Base-by-base conservation (phyloP, 1,284 basidiomycete genomes). In the Trametes hirsuta region DNA sequence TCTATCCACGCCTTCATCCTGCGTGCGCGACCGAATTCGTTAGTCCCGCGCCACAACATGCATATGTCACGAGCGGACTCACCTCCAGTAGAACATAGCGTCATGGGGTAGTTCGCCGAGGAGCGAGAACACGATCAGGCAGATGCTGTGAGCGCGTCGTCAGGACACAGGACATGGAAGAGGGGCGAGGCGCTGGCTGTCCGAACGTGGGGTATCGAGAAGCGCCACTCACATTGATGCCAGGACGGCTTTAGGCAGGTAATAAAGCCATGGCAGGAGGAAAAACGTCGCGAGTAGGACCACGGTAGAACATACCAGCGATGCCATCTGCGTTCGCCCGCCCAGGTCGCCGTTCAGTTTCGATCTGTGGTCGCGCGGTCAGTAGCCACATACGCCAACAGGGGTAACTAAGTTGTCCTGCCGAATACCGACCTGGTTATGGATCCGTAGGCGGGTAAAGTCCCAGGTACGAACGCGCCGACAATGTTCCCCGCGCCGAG, bases 1-100 rank as follows among this genome's bases (percentile, higher is more conserved):
- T 98, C 95, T 35, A 87, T 85, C 91, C 92, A 95, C 24, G 94
- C 90, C n/a, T 84, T 72, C 84, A 97, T 94, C 68, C 90, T 93
- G 65, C 52, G 34, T 6, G 24, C 49, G 41, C 41, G 30, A 24
- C 40, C 21, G 2, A 9, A 18, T 40, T 35, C 49, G 47, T 11
- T 45, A 45, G 47, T 45, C 40, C 37, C 34, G 55, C 64, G 47
- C 35, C 52, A 25, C 48, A 53, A 9, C 51, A 52, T 21, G 25
- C 18, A 53, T 52, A 6, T 47, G 34, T n/a, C 14, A 36, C 40
- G 55, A 12, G 36, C 25, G 24, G 35, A 79, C 87, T 59, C 57
- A 93, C 93, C 77, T 85, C 83, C 85, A 91, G 71, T 93, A 94
- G 72, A 90, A 96, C 30, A 79, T 70, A 41, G 97, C 77, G 68